These are phyloP conservation scores for Fusarium pseudograminearum DNA, from an alignment of 2,329 filamentous ascomycete genomes.

Conservation along the genomic window DNA sequence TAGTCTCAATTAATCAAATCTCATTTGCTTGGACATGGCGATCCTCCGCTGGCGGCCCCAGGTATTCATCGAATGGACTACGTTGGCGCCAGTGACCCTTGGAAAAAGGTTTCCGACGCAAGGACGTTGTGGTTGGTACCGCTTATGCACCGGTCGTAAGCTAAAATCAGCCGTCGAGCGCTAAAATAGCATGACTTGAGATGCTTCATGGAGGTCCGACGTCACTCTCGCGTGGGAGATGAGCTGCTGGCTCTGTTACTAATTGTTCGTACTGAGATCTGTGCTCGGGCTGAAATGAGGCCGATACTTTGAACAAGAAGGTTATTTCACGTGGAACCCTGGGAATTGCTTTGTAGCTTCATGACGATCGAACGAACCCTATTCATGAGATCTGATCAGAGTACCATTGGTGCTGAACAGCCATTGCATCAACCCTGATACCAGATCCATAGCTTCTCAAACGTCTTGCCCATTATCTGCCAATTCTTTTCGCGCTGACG, in stretches of 20 bases:
- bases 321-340: conserved; percentile 17
- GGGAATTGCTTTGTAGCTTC: not conserved
- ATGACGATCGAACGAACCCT: not conserved
- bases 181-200: not conserved
- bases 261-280: not conserved
- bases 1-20: not conserved
- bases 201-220: not conserved
- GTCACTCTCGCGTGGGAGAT: conserved; percentile 16
- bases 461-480: not conserved
- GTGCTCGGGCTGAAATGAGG: conserved; percentile 1
- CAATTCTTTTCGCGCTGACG: not conserved
- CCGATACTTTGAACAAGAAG: not conserved
- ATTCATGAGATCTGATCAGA: not conserved
- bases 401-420: not conserved
- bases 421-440: not conserved
- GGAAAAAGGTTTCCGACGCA: not conserved
- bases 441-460: not conserved
- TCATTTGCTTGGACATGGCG: not conserved
- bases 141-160: not conserved
- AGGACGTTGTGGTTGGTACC: no score
- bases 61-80: not conserved
- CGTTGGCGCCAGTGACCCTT: not conserved
- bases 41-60: conserved; percentile 6
- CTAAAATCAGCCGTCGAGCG: not conserved
- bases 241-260: not conserved